Conservation (phyloP, 1,139 yeast genomes). For the Candida sanyaensis region DNA sequence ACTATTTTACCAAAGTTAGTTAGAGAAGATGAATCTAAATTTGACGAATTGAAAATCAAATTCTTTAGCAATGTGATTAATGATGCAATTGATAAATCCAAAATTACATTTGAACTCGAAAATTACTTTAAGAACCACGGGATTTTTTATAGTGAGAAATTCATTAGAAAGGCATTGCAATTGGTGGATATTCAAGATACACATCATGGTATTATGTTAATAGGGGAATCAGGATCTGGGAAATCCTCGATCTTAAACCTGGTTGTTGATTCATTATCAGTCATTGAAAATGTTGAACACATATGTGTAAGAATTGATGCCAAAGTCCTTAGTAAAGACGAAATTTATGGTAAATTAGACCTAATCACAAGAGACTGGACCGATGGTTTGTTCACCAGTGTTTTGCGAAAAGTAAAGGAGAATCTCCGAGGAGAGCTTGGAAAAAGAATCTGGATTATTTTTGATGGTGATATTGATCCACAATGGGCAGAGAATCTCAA, state of each 20-base stretch:
- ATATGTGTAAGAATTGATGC: constrained; percentile 62
- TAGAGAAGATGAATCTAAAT: constrained; percentile 46
- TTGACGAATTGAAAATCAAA: constrained; percentile 29
- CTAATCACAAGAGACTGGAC: constrained; percentile 86
- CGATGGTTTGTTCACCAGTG: constrained; percentile 80
- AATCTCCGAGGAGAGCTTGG: constrained; percentile 60
- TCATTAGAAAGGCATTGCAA: constrained; percentile 63
- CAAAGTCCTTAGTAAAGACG: constrained; percentile 67
- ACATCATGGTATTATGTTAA: constrained; percentile 80
- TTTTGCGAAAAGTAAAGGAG: constrained; percentile 60
- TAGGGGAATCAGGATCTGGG: constrained; percentile 79
- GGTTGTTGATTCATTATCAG: constrained; percentile 47
- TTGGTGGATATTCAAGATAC: constrained; percentile 61
- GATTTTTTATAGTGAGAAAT: constrained; percentile 30
- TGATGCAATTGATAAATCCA: constrained; percentile 16
- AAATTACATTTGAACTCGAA: constrained; percentile 19
- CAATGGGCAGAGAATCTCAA: constrained; percentile 91
- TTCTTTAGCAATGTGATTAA: constrained; percentile 24
- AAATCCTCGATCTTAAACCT: constrained; percentile 61
- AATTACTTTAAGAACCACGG: constrained; percentile 21
- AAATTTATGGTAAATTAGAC: constrained; percentile 73
- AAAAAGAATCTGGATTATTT: constrained; percentile 73
- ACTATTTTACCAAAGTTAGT: constrained; percentile 69
- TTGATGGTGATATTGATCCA: constrained; percentile 95
- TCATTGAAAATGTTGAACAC: constrained; percentile 36